These are phyloP conservation scores for Rhynchospora breviuscula DNA, from an alignment of 176 grass and related monocot genomes.

Conservation along the genomic window DNA sequence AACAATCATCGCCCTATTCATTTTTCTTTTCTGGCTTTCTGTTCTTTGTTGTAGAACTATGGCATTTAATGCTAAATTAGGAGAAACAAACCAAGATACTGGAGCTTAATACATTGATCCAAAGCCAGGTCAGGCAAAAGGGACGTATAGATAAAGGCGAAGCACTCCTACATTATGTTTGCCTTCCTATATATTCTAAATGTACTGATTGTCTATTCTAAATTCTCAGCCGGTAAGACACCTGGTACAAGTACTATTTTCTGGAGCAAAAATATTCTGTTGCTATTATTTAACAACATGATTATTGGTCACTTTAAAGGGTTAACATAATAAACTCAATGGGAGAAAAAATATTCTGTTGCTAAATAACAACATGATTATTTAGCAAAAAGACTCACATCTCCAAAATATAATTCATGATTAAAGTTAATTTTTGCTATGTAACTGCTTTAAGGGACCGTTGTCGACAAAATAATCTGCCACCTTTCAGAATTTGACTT, in stretches of 20 bases:
- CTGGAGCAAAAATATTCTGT: background rate
- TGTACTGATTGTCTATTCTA: background rate
- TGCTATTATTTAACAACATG: conserved; percentile 26
- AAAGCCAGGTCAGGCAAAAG: too few species aligned
- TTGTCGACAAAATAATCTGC: conserved; percentile 68
- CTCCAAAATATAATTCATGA: background rate
- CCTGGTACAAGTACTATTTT: background rate
- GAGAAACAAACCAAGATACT: too few species aligned
- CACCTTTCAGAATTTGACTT: conserved; percentile 88
- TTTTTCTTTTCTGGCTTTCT: too few species aligned
- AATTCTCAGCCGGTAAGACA: conserved; percentile 72
- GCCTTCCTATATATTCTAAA: conserved; percentile 2
- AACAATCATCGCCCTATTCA: too few species aligned
- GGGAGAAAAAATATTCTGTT: too few species aligned
- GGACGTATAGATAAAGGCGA: too few species aligned
- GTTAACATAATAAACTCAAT: too few species aligned
- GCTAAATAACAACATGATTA: too few species aligned
- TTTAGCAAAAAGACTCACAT: background rate
- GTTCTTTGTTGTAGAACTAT: too few species aligned
- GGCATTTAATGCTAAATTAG: too few species aligned
- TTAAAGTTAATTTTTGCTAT: background rate
- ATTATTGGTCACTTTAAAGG: conserved; percentile 39
- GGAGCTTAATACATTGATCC: too few species aligned
- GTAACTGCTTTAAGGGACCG: conserved; percentile 37
- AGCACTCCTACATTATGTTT: too few species aligned